Evolutionary conservation across 495 filamentous ascomycete genomes (phyloP), one percentile per base, ranked within the genome.

Genomic region (Tuber melanosporum): DNA sequence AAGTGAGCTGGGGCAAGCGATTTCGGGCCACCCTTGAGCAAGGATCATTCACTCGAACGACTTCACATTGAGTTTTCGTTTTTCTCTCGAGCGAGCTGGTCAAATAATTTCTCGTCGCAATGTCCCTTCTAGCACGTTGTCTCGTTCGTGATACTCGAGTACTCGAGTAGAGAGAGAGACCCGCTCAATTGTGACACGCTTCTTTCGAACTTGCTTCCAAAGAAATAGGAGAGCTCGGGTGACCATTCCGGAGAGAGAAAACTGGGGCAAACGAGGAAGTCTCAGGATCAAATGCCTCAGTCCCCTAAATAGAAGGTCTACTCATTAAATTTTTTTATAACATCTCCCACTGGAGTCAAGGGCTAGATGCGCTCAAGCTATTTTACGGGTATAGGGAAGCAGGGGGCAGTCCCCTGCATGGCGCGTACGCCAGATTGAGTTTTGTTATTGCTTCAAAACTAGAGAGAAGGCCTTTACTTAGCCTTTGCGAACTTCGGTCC

Each of bases 341-440:
- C n/a, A 66, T 66, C n/a, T 66, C 57, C 57, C 32, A 66, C 57
- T 66, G 57, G 57, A 26, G 57, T 66, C 26, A 66, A 66, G 57
- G 57, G 57, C 57, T 32, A 17, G n/a, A 66, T 66, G 26, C 57
- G 57, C 57, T 66, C 57, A 66, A 66, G 57, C 57, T 32, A 66
- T 66, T 66, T 66, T 66, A 17, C 26, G 57, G 14, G 12, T 66
- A 32, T 66, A 32, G 14, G 32, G 26, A 66, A 32, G 57, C 57
- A 66, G 57, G 57, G 57, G 57, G 57, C 22, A 5, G 26, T 66
- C 57, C 57, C 57, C 57, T 66, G 57, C 57, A 66, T 66, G 57
- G 57, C 57, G 57, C 57, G 57, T 66, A 66, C 57, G n/a, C 57
- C 57, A 66, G 57, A 66, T 66, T 66, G n/a, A 66, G 57, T 66